phyloP scores from a whole-genome alignment of 2,329 filamentous ascomycete species.

The Penicillium sumatraense region DNA sequence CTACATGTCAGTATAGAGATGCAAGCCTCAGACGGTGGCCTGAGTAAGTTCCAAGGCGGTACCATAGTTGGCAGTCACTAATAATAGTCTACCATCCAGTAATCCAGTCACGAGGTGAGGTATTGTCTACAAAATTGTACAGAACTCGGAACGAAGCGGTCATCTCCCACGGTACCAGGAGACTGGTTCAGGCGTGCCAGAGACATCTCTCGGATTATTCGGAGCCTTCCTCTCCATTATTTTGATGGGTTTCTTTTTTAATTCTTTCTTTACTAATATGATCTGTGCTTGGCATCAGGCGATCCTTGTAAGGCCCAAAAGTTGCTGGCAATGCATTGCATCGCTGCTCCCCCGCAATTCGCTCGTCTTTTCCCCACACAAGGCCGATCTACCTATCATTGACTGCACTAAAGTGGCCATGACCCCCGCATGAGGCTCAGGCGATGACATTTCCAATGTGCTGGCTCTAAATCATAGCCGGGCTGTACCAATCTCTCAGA shows the following conservation, averaged over 20 bases:
- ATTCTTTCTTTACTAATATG: too few species aligned
- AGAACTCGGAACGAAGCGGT: not conserved
- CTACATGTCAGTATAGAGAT: not conserved
- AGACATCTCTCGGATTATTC: not conserved
- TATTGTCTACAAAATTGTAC: not conserved
- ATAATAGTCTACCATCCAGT: constrained; percentile 3
- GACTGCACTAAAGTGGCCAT: constrained; percentile 3
- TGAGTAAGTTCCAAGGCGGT: not conserved
- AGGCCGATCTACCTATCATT: constrained; percentile 1
- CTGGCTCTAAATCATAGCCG: not conserved
- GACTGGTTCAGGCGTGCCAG: constrained; percentile 3
- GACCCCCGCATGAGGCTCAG: not conserved
- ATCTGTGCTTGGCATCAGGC: not conserved
- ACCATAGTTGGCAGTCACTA: constrained; percentile 8
- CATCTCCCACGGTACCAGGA: not conserved
- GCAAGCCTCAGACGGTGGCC: not conserved
- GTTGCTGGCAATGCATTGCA: constrained; percentile 4
- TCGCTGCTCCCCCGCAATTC: constrained; percentile 7
- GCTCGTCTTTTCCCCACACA: not conserved
- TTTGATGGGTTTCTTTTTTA: too few species aligned
- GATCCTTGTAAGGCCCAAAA: constrained; percentile 2
- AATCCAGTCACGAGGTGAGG: not conserved
- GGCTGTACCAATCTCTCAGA: not conserved
- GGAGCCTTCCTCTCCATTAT: too few species aligned
- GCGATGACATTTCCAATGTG: not conserved